Conservation (phyloP, 176 grass and related monocot species). For the Typha latifolia region DNA sequence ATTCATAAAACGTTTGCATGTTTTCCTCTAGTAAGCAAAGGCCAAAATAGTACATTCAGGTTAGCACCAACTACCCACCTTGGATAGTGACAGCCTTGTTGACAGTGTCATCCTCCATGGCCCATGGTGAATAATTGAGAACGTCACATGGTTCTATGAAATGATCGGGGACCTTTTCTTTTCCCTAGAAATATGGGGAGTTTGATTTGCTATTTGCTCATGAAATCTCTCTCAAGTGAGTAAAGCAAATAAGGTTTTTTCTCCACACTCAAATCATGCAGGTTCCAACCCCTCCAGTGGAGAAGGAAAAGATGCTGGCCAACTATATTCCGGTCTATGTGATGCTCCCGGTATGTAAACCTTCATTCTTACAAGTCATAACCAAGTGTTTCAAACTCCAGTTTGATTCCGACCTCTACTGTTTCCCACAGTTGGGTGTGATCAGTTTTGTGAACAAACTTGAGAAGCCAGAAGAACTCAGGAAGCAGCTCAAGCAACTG, state of each 20-base stretch:
- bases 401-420: not conserved
- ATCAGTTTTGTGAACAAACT: conserved; percentile 35
- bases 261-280: conserved; percentile 7
- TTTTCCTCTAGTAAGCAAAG: not conserved
- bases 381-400: not conserved
- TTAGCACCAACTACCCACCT: not conserved
- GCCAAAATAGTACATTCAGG: not conserved
- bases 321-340: conserved; percentile 79
- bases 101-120: not conserved
- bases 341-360: conserved; percentile 63
- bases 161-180: too few species aligned
- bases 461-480: conserved; percentile 32
- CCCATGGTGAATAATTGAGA: too few species aligned
- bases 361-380: not conserved
- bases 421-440: conserved; percentile 37
- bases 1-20: not conserved
- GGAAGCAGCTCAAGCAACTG: conserved; percentile 39
- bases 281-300: conserved; percentile 21
- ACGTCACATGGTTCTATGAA: too few species aligned
- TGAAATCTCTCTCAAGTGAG: not conserved
- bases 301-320: conserved; percentile 40
- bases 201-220: not conserved
- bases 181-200: too few species aligned
- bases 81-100: not conserved
- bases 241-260: not conserved